These are phyloP conservation scores for Kwoniella shandongensis DNA, from an alignment of 768 basidiomycete species.

Conservation along the genomic window DNA sequence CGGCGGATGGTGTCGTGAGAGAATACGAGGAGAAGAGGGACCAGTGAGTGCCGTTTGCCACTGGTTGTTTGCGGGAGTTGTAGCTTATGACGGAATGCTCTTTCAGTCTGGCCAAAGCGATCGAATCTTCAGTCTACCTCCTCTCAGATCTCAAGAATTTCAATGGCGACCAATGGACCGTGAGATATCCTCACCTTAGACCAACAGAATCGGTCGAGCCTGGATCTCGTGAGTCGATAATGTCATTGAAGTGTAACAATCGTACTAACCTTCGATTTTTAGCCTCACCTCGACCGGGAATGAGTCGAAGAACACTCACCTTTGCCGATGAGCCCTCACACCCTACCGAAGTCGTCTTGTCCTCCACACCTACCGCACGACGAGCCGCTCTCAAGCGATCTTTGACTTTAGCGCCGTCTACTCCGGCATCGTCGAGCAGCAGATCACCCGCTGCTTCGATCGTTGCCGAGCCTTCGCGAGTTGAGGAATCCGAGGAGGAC, in stretches of 20 bases:
- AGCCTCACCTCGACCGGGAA: conserved; percentile 48
- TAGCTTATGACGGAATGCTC: neutral
- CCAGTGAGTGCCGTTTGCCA: conserved; percentile 58
- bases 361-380: conserved; percentile 56
- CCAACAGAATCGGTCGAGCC: conserved; percentile 8
- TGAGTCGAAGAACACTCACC: conserved; percentile 66
- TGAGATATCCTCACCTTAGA: conserved; percentile 77
- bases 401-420: conserved; percentile 56
- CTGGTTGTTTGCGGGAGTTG: conserved; percentile 5
- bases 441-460: neutral
- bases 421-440: conserved; percentile 17
- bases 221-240: conserved; percentile 15
- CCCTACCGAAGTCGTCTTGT: conserved; percentile 66
- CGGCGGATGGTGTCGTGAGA: conserved; percentile 42
- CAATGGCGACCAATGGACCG: conserved; percentile 82
- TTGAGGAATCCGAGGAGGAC: conserved; percentile 58
- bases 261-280: neutral
- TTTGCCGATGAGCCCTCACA: conserved; percentile 79
- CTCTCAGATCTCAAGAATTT: conserved; percentile 71
- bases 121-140: conserved; percentile 69
- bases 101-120: conserved; percentile 69
- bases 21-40: conserved; percentile 61
- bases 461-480: conserved; percentile 48
- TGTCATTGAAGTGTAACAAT: conserved; percentile 18
- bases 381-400: conserved; percentile 61